Evolutionary conservation across 495 filamentous ascomycete genomes (phyloP), one percentile per base, ranked within the genome.

Genomic region (Xylaria cubensis): DNA sequence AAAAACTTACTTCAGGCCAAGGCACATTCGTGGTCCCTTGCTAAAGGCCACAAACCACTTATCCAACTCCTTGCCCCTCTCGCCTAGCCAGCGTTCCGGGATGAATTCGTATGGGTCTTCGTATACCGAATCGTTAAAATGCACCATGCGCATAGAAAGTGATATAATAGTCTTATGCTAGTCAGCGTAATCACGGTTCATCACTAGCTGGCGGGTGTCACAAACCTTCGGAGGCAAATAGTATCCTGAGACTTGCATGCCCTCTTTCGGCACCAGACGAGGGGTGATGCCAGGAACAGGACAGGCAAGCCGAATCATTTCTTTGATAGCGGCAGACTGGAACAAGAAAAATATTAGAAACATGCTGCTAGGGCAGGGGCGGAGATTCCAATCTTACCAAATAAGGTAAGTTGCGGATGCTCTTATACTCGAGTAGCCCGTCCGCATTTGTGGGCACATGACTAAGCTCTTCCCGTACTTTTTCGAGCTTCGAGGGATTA

Each of bases 41-140:
- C 65, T 44, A 29, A 68, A 68, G 50, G 48, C 50, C 32, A 68
- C 65, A 29, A 68, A 68, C 48, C 53, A 68, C 15, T 58, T 39
- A 12, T 68, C 65, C 65, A 68, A 42, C 8, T 67, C 64, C 44
- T 67, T 67, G 19, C 48, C 48, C 3, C 10, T 34, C 17, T 68
- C 50, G 5, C 39, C 65, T 41, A 68, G 50, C 65, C 65, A 68
- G 44, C 65, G 65, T 44, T 68, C 65, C 15, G 65, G 65, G 10
- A 55, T 53, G 26, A 68, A 68, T 32, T 58, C 53, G 32, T 58
- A 42, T 2, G 65, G 48, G 12, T 68, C 21, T 15, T 39, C 32
- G 5, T 42, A 68, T 6, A 68, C 50, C 7, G 48, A 26, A 13
- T 55, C 65, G 17, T 68, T 68, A 32, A 39, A 42, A 32, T 68